Evolutionary conservation across 31 red algal genomes (phyloP), one percentile per base, ranked within the genome.

Genomic region (Endocladia muricata): DNA sequence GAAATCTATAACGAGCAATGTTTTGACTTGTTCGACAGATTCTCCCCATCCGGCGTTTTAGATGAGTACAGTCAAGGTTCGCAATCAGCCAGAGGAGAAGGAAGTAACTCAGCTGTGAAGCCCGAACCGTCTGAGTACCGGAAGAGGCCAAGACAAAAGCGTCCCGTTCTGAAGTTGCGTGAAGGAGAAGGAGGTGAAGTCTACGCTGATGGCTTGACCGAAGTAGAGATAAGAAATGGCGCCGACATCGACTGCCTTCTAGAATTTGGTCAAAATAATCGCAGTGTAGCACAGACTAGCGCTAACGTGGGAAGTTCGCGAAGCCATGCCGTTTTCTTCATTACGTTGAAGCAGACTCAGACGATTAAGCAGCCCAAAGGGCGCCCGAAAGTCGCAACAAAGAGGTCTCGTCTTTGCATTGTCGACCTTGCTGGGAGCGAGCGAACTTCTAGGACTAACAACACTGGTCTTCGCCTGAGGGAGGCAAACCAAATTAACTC

Each of bases 371-470:
- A 59, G 22, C 54, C 59, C 23, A 49, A 62, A 25, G 61, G 55
- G 6, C 70, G 32, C 21, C 39, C 58, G 13, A 41, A 40, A 22
- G 49, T 41, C 1, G 41, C 38, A 1, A 8, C 26, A 13, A 33
- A 26, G 2, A 68, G 54, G 21, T 70, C 73, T 17, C 66, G 66
- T 38, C 41, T 96, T 42, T 76, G 52, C 13, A 81, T 96, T 28
- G 93, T 96, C 7, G 93, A 96, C 57, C 39, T 96, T 32, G 93
- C 93, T 37, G 93, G 93, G 1, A 83, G 83, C 49, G 93, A 96
- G 61, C 51, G 93, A 49, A 74, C 83, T 15, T 47, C 74, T 3
- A 66, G 77, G 23, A 78, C 91, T 19, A 76, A 82, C 25, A 70
- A 72, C 36, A 36, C 43, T 47, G 70, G 44, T 19, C 28, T 31